These are phyloP conservation scores for Orbilia ellipsospora DNA, from an alignment of 2,329 filamentous ascomycete genomes.

Conservation along the genomic window DNA sequence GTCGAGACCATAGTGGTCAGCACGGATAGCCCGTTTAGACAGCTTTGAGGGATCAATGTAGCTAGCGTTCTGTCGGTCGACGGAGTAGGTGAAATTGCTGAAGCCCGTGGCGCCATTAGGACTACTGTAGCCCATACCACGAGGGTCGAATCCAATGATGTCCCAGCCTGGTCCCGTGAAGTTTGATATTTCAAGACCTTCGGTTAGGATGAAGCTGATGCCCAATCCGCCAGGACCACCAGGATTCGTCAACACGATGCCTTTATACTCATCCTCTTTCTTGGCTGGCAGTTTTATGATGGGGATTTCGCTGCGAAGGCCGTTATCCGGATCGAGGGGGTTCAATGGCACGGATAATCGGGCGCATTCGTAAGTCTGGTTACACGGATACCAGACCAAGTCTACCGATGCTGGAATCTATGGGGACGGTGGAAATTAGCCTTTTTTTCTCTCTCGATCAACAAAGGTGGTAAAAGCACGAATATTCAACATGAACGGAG, in stretches of 20 bases:
- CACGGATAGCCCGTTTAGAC: conserved; percentile 24
- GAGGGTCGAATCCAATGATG: conserved; percentile 63
- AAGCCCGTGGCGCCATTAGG: conserved; percentile 60
- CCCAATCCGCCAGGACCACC: conserved; percentile 66
- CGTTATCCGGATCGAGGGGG: conserved; percentile 64
- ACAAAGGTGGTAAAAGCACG: background rate
- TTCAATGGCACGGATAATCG: conserved; percentile 66
- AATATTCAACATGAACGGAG: background rate
- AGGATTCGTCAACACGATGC: conserved; percentile 65
- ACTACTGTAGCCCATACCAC: conserved; percentile 66
- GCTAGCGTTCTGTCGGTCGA: conserved; percentile 47
- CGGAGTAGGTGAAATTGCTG: conserved; percentile 63
- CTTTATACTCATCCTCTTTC: conserved; percentile 56
- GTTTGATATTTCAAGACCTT: conserved; percentile 65
- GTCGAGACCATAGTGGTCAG: conserved; percentile 35
- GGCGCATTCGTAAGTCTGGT: conserved; percentile 63
- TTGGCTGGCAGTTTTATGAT: conserved; percentile 46
- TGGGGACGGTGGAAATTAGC: background rate
- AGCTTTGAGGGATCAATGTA: conserved; percentile 26
- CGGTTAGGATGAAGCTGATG: conserved; percentile 61
- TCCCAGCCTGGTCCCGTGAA: conserved; percentile 62
- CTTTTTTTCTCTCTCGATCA: no score
- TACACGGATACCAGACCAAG: conserved; percentile 65
- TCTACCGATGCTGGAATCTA: conserved; percentile 65
- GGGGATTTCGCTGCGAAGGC: conserved; percentile 40